Base-by-base conservation (phyloP, 306 rosid genomes). In the Fagus crenata region DNA sequence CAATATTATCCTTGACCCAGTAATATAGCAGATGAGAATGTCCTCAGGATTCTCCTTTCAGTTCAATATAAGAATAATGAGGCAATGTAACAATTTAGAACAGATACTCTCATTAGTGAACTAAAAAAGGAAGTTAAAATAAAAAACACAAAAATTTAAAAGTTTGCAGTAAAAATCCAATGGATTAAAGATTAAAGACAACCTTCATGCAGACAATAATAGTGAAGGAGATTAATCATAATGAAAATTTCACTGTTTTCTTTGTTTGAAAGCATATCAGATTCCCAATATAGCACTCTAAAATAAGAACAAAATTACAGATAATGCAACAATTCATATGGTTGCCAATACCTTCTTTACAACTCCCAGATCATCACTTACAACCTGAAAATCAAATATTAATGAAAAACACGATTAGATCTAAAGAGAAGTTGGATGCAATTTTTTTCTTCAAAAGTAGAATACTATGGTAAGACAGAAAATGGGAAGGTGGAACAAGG, bases 311-410 rank as follows among this genome's bases (percentile, higher is more conserved):
- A 64, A 81, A 61, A 12, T 51, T 55, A 49, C 11, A 28, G 56
- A 70, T 40, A 5, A 37, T 5, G 36, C 35, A 75, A 73, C 67
- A 82, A 67, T 4, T 59, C 58, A 72, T 49, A 51, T 61, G 72
- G 67, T 54, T 73, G 75, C 68, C 69, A 55, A 36, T 88, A 92
- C 98, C 98, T 92, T 90, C 87, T 92, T 92, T 70, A 95, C 80
- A 64, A 91, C 91, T 65, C 89, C 98, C 87, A 96, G 72, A 78
- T 96, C 99, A 74, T 91, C 95, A 87, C 90, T 86, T 67, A 96
- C 71, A 78, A 91, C 93, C 99, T 96, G 97, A 53, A 88, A 55
- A 76, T 53, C 77, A 74, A 67, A 81, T 55, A 58, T 77, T 14
- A 22, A 49, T 15, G 28, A 18, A 77, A 78, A 71, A 49, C 35